A percentile compares a stretch with the other conserved stretches of the same genome.
Conservation (phyloP, 1,139 yeast species). For the Pichia terricola region DNA sequence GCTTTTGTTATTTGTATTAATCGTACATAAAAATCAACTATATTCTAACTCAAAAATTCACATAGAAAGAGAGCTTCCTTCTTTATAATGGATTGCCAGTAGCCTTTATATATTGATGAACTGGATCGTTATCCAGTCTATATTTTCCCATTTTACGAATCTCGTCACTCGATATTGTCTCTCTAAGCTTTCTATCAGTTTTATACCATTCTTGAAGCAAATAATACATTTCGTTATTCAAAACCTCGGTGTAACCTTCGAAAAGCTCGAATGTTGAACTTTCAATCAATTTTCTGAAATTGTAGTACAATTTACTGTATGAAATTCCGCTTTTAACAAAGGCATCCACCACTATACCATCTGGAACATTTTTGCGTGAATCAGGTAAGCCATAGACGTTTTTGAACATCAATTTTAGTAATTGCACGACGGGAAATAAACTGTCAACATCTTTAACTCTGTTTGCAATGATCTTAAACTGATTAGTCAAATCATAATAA, state of each 20-base stretch:
- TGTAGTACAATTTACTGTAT: slow-evolving; percentile 59
- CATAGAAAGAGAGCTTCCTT: no score
- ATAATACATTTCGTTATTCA: slow-evolving; percentile 43
- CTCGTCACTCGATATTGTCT: slow-evolving; percentile 31
- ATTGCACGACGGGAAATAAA: slow-evolving; percentile 71
- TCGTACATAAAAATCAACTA: no score
- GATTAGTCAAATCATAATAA: slow-evolving; percentile 30
- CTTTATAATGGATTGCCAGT: slow-evolving; percentile 20
- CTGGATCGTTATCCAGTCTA: slow-evolving; percentile 38
- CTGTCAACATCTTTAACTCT: slow-evolving; percentile 43
- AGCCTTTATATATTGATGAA: slow-evolving; percentile 29
- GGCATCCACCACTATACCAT: slow-evolving; percentile 56
- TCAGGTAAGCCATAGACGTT: slow-evolving; percentile 25
- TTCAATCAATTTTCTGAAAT: slow-evolving; percentile 60
- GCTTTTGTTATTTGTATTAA: no score
- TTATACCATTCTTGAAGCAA: slow-evolving; percentile 59
- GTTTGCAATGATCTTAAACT: slow-evolving; percentile 31
- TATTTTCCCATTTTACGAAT: slow-evolving; percentile 32
- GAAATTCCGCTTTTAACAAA: slow-evolving; percentile 70
- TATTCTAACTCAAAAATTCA: no score
- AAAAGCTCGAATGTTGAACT: slow-evolving; percentile 43
- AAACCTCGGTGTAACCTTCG: slow-evolving; percentile 32
- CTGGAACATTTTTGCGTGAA: slow-evolving; percentile 23
- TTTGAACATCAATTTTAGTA: slow-evolving; percentile 42
- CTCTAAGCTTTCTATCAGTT: slow-evolving; percentile 53